Percentiles rank a stretch among this genome's conserved stretches.
These are phyloP conservation scores for Trichosporon coremiiforme DNA, from an alignment of 1,284 basidiomycete species.

Conservation along the genomic window DNA sequence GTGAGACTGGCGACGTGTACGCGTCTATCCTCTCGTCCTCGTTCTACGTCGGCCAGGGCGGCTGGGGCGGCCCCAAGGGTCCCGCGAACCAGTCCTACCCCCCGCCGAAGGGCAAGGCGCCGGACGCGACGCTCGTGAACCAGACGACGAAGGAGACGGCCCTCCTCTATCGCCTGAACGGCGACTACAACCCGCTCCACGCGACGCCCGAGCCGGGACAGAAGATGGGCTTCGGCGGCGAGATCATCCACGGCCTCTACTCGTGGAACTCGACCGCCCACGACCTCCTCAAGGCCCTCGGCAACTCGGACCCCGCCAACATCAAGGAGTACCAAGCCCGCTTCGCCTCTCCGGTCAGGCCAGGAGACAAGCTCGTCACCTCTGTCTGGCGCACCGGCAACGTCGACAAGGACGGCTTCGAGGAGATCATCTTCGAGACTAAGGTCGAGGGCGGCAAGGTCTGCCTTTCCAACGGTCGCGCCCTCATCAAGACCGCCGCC, in stretches of 20 bases:
- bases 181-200: conserved; percentile 36
- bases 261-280: conserved; percentile 34
- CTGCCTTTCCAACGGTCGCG: conserved; percentile 30
- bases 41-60: conserved; percentile 33
- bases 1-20: conserved; percentile 27
- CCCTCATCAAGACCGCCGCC: conserved; percentile 25
- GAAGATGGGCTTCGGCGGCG: conserved; percentile 35
- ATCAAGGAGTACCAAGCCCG: conserved; percentile 32
- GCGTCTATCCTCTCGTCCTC: conserved; percentile 21
- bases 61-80: conserved; percentile 34
- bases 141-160: conserved; percentile 30
- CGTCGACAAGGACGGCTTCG: conserved; percentile 31
- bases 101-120: conserved; percentile 23
- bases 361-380: conserved; percentile 33
- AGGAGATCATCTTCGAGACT: conserved; percentile 31
- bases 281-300: conserved; percentile 29
- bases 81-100: conserved; percentile 23
- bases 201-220: conserved; percentile 28
- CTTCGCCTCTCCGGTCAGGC: conserved; percentile 30
- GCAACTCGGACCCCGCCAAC: conserved; percentile 29
- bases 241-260: conserved; percentile 35
- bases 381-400: conserved; percentile 28
- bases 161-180: conserved; percentile 33
- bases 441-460: conserved; percentile 30
- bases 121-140: conserved; percentile 23